Base-by-base conservation (phyloP, 2,329 filamentous ascomycete genomes). In the Blastomyces percursus region DNA sequence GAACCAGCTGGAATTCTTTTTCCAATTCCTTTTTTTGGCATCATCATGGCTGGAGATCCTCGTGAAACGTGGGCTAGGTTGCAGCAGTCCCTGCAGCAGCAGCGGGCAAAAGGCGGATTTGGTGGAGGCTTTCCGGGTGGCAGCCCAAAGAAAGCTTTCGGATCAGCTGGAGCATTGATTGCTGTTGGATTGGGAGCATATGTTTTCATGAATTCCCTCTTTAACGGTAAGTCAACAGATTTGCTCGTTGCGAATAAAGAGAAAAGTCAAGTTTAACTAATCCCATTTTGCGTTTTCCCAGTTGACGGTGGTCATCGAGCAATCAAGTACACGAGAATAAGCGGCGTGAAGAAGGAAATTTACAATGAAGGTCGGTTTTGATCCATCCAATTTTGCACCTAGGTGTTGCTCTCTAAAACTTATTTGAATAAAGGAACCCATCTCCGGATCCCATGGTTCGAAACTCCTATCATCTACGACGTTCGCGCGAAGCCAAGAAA, bases 251-350 rank as follows among this genome's bases (percentile, higher is more conserved):
- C 58, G 51, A 40, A 24, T 52, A 16, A 16, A 24, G 16, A 51
- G 19, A 44, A 42, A 54, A 48, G 32, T 32, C 11, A 52, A 27
- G 59, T 5, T 58, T 69, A 62, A 67, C 67, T 67, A 62, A 62
- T 24, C 19, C 7, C 38, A 12, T 54, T 48, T 62, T 40, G 19
- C 52, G 35, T 63, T 61, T 66, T 9, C 60, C 48, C 65, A 86
- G 94, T 99, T 71, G 94, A 99, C 74, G 94, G 94, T 87, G 94
- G 94, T 80, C 94, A 97, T 78, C 88, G 94, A 74, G 94, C 94
- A 68, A 99, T 99, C 84, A 99, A 99, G 79, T 99, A 99, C 81
- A 91, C 88, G 71, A 88, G 92, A 75, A 72, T 96, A 77, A 90
- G 86, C 72, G 94, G 94, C 81, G 93, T 99, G 62, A 88, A 90